These are phyloP conservation scores for grape (Vitis vinifera) DNA, from an alignment of 164 flowering plant species.

Conservation along the genomic window ASM3070453v1 NC_081806.1:4835001-4835500, in stretches of 20 bases:
- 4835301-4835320: conserved; percentile 12
- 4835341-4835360: too few relatives aligned
- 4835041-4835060: background rate
- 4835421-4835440: too few relatives aligned
- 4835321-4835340: conserved; percentile 2
- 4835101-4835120: background rate
- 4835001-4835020: background rate
- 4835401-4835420: too few relatives aligned
- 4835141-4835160: background rate
- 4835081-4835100: background rate
- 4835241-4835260: conserved; percentile 20
- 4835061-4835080: conserved; percentile 11
- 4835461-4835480: too few relatives aligned
- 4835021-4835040: background rate
- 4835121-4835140: background rate
- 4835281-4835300: conserved; percentile 13
- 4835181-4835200: conserved; percentile 15
- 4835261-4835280: conserved; percentile 14
- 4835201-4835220: conserved; percentile 15
- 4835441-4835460: too few relatives aligned
- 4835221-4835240: conserved; percentile 14
- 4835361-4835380: too few relatives aligned
- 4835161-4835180: conserved; percentile 16
- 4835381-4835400: too few relatives aligned
- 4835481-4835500: too few relatives aligned